Evolutionary conservation across 2,329 filamentous ascomycete genomes (phyloP), one percentile per base, ranked within the genome.

Genomic region (Chlorencoelia australis): DNA sequence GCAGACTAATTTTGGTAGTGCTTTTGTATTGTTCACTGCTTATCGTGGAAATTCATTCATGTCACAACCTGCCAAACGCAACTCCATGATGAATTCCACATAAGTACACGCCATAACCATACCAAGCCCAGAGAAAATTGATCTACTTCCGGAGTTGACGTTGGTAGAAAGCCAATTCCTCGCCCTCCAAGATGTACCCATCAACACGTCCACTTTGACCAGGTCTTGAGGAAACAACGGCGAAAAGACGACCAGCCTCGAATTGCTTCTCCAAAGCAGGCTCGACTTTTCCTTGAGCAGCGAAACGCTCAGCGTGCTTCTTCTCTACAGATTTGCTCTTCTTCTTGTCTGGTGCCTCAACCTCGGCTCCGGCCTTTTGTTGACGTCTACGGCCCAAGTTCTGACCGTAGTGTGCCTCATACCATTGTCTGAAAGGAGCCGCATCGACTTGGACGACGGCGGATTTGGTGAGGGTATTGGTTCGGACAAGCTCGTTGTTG

Each of bases 401-500:
- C 68, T 85, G 76, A 64, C 91, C 91, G 78, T 98, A 98, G 82
- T 98, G 91, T 56, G 91, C 86, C 80, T 98, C 91, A 73, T 94
- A 98, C 91, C 91, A 98, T 74, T 96, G 89, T 67, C 91, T 79
- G 85, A 98, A 98, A 56, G 91, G 91, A 50, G 91, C 86, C 59
- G 93, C 91, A 69, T 98, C 91, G 70, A 98, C 74, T 77, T 98
- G 91, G 66, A 98, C 85, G 62, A 98, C 85, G 71, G 91, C 91
- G 63, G 86, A 86, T 74, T 88, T 93, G 77, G 91, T 98, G 66
- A 98, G 79, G 73, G 91, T 96, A 82, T 98, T 98, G 70, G 91
- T 98, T 64, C 91, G 91, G 75, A 98, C 88, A 58, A 98, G 79
- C 75, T 98, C 91, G 86, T 98, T 98, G 88, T 98, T 98, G 67